Percentiles rank a stretch among this genome's conserved stretches.
Conservation (phyloP, 2,329 filamentous ascomycete species). For the Penicillium paneum region DNA sequence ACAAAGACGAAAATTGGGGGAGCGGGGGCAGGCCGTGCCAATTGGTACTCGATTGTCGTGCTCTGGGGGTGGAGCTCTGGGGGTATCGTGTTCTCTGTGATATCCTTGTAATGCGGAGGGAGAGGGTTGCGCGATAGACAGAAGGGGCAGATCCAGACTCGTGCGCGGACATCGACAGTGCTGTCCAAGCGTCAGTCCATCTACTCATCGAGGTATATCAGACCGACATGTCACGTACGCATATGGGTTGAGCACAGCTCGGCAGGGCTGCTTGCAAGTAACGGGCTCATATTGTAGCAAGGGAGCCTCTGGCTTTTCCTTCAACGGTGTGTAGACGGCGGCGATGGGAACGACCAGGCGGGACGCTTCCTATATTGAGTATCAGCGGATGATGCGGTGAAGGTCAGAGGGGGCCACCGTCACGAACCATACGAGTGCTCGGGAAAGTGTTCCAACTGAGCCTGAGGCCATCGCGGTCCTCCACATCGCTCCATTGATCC, state of each 20-base stretch:
- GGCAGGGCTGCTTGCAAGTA: conserved; percentile 92
- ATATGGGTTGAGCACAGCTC: conserved; percentile 93
- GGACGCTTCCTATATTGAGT: conserved; percentile 71
- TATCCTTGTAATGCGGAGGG: conserved; percentile 67
- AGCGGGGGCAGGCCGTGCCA: conserved; percentile 59
- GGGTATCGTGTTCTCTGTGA: conserved; percentile 62
- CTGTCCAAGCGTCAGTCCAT: conserved; percentile 37
- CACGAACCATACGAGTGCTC: conserved; percentile 86
- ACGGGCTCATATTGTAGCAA: conserved; percentile 94
- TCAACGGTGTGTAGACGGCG: conserved; percentile 90
- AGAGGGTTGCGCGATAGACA: conserved; percentile 64
- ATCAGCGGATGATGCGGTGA: conserved; percentile 26
- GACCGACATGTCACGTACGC: conserved; percentile 59
- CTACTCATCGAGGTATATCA: conserved; percentile 3
- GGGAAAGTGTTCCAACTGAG: conserved; percentile 99
- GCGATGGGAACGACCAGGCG: conserved; percentile 93
- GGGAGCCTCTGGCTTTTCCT: conserved; percentile 85
- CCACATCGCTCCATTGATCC: conserved; percentile 93
- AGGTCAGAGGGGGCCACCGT: conserved; percentile 9
- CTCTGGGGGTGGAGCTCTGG: conserved; percentile 63
- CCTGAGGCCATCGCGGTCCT: conserved; percentile 92
- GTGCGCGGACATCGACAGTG: conserved; percentile 64
- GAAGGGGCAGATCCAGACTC: conserved; percentile 68
- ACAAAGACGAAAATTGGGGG: conserved; percentile 67
- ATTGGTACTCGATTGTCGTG: conserved; percentile 65